Evolutionary conservation across 2,329 filamentous ascomycete species (phyloP).

Genomic region (Diaporthe australafricana): DNA sequence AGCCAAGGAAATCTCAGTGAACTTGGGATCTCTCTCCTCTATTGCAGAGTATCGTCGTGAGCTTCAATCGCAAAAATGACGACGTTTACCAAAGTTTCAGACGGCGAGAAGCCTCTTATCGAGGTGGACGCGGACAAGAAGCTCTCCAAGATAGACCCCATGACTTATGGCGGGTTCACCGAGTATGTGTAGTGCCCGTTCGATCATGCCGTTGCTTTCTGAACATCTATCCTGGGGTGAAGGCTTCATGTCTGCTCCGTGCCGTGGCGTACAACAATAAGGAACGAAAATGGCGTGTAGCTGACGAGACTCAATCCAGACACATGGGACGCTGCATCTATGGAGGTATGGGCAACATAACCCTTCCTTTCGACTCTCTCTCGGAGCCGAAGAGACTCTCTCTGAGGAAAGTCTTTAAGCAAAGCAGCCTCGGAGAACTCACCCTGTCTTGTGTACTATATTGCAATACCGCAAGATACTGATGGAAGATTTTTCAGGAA

Average conservation of each 20-base stretch:
- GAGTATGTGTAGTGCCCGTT: slow-evolving; percentile 66
- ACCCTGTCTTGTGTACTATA: not conserved
- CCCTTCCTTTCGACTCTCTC: not conserved
- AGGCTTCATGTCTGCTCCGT: not conserved
- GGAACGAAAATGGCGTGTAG: not conserved
- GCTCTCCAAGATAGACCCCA: slow-evolving; percentile 80
- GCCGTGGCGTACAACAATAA: not conserved
- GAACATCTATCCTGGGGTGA: not conserved
- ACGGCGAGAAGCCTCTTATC: slow-evolving; percentile 72
- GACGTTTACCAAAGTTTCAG: slow-evolving; percentile 76
- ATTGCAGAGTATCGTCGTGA: not conserved
- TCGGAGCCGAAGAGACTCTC: not conserved
- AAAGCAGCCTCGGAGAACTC: not conserved
- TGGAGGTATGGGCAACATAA: slow-evolving; percentile 61
- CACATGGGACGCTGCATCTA: slow-evolving; percentile 94
- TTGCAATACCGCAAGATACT: not conserved
- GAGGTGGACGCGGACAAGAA: slow-evolving; percentile 73
- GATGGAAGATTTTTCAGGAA: slow-evolving; percentile 44
- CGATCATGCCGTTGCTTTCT: not conserved
- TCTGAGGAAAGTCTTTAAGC: not conserved
- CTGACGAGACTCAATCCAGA: slow-evolving; percentile 52
- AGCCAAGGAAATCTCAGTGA: not conserved
- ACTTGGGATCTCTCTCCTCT: slow-evolving; percentile 14
- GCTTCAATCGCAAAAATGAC: slow-evolving; percentile 64
- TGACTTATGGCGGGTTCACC: slow-evolving; percentile 87